Percentiles rank a stretch among this genome's conserved stretches.
Conservation (phyloP, 139 green algal species). For the Volvox reticuliferus region DNA sequence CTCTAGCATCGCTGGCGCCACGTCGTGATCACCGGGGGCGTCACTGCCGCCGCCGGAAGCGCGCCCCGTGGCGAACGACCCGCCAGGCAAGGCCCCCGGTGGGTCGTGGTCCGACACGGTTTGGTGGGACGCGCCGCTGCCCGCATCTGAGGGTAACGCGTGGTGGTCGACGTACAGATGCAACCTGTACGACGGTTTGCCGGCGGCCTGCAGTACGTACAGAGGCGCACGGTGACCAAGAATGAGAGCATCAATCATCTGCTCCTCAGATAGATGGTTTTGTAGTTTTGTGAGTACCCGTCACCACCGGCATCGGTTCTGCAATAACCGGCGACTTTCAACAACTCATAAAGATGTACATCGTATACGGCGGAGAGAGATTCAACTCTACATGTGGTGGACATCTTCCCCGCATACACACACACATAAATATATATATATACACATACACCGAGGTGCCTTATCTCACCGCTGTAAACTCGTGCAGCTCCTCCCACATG, state of each 20-base stretch:
- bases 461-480: constrained; percentile 31
- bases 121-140: constrained; percentile 7
- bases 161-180: constrained; percentile 56
- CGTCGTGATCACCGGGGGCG: no score
- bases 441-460: neutral
- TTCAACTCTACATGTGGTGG: no score
- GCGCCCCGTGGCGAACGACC: neutral
- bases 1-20: neutral
- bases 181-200: constrained; percentile 56
- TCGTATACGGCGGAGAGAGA: no score
- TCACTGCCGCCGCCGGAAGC: neutral
- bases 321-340: no score
- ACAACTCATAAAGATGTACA: no score
- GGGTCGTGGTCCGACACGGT: neutral
- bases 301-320: no score
- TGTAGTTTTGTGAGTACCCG: no score
- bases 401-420: no score
- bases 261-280: no score
- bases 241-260: no score
- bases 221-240: neutral
- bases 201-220: constrained; percentile 19
- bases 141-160: constrained; percentile 26
- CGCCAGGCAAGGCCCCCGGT: neutral
- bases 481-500: constrained; percentile 66
- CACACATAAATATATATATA: no score